Base-by-base conservation (phyloP, 2,329 filamentous ascomycete species). In the Botrytis cinerea region DNA sequence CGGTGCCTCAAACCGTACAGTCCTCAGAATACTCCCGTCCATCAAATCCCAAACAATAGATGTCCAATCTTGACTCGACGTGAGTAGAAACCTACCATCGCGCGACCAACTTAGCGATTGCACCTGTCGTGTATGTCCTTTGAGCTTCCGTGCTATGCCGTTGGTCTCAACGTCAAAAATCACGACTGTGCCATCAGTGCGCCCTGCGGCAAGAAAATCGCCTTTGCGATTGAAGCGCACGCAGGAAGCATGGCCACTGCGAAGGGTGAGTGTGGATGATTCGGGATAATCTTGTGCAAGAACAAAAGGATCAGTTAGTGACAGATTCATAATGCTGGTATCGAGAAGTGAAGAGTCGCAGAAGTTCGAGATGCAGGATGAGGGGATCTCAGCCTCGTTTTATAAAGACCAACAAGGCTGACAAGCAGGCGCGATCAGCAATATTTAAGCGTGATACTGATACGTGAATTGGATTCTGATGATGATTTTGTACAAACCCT, bases 91-190 rank as follows among this genome's bases (percentile, higher is more conserved):
- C 77, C 93, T 89, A 40, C 96, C 95, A 83, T 94, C 93, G 78
- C 92, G 88, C 70, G 95, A 98, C 96, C 96, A 99, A 84, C 95
- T 97, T 74, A 99, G 83, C 70, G 93, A 97, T 78, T 97, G 95
- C 73, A 99, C 95, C 81, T 96, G 95, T 80, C 93, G 91, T 69
- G 93, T 97, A 83, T 99, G 96, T 20, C 95, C 96, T 77, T 94
- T 90, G 76, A 99, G 86, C 84, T 98, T 99, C 80, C 94, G 92
- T 74, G 96, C 96, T 7, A 98, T 93, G 54, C 96, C 95, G 87
- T 97, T 97, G 16, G 97, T 99, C 83, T 99, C 97, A 68, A 98
- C 90, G 81, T 99, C 96, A 87, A 97, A 99, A 64, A 99, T 92
- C 72, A 97, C 93, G 59, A 99, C 92, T 8, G 94, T 96, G 77